Conservation (phyloP, 352 stramenopile genomes). For the Phytopythium cucurbitacearum region DNA sequence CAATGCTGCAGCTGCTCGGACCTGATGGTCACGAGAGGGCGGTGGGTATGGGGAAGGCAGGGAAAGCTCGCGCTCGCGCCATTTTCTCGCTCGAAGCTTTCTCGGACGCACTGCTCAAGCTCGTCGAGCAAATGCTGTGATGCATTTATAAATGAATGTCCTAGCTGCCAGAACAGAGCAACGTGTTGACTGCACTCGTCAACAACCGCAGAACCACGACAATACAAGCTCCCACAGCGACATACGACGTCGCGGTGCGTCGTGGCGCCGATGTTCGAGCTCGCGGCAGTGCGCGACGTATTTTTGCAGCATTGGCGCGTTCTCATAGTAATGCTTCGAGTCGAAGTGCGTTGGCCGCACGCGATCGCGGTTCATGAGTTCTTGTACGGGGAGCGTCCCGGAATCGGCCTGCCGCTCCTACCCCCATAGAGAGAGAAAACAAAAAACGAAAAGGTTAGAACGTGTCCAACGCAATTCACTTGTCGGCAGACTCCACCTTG, state of each 20-base stretch:
- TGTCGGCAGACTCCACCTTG: constrained; percentile 24
- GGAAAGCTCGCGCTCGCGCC: constrained; percentile 43
- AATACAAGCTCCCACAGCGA: constrained; percentile 6
- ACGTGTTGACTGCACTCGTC: constrained; percentile 13
- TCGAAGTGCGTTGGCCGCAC: constrained; percentile 73
- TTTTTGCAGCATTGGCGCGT: constrained; percentile 83
- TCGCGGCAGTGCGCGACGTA: constrained; percentile 75
- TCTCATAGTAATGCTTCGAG: constrained; percentile 86
- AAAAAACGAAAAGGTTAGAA: background rate
- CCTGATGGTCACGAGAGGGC: constrained; percentile 20
- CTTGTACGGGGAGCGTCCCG: constrained; percentile 70
- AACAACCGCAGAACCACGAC: constrained; percentile 4
- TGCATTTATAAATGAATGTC: background rate
- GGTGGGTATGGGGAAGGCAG: constrained; percentile 38
- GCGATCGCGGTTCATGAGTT: constrained; percentile 75
- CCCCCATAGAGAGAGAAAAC: background rate
- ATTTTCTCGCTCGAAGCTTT: constrained; percentile 79
- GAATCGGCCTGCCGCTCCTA: constrained; percentile 62
- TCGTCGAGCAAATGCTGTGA: constrained; percentile 36
- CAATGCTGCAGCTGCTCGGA: constrained; percentile 61
- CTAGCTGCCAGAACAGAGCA: constrained; percentile 19
- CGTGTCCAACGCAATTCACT: background rate
- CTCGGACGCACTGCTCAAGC: constrained; percentile 46
- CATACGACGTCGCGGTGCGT: constrained; percentile 11
- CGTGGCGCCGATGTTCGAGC: constrained; percentile 24